A percentile compares a stretch with the other conserved stretches of the same genome.
Evolutionary conservation across 2,329 filamentous ascomycete genomes (phyloP).

Genomic region (Myriosclerotinia scirpicola): DNA sequence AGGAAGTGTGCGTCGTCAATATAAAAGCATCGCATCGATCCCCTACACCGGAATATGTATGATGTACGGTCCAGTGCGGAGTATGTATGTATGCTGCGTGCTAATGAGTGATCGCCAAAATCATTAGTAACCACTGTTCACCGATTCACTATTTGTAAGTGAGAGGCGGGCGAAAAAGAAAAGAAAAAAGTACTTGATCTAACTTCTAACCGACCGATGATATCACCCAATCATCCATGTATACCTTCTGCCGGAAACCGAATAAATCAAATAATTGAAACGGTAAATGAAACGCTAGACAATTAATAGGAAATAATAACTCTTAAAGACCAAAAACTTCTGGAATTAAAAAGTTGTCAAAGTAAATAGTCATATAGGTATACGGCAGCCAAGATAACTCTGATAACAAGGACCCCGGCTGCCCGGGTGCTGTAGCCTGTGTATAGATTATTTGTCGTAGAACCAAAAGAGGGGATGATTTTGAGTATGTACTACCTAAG

Average conservation of each 20-base stretch:
- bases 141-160: conserved; percentile 6
- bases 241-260: not conserved
- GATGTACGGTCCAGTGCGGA: not conserved
- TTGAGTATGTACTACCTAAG: conserved; percentile 1
- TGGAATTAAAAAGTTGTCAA: not conserved
- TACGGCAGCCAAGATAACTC: not conserved
- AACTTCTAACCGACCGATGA: conserved; percentile 7
- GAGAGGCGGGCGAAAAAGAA: not conserved
- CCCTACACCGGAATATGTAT: conserved; percentile 14
- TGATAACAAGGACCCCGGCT: not conserved
- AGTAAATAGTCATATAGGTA: not conserved
- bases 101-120: conserved; percentile 12
- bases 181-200: not conserved
- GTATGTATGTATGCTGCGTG: not conserved
- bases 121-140: conserved; percentile 9
- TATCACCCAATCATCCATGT: conserved; percentile 19
- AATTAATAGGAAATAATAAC: conserved; percentile 15
- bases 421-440: not conserved
- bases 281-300: not conserved
- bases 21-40: conserved; percentile 24
- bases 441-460: conserved; percentile 19
- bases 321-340: conserved; percentile 1
- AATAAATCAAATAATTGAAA: not conserved
- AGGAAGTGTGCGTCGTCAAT: conserved; percentile 23
- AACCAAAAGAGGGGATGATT: conserved; percentile 12